phyloP scores from a whole-genome alignment of 768 basidiomycete genomes.

The Mycena crocata region DNA sequence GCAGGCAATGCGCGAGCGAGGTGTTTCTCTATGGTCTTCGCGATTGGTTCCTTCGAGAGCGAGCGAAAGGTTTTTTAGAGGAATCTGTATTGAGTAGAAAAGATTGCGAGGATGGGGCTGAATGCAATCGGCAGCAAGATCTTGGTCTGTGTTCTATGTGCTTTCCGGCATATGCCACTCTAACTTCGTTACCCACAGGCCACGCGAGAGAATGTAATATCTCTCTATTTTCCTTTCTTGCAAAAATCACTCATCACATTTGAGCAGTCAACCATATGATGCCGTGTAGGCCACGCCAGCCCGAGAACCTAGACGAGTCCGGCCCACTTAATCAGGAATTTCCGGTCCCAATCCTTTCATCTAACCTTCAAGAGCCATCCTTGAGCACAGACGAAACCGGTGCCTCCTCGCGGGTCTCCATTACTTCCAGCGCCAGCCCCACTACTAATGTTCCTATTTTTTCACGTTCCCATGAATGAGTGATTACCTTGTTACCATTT shows the following conservation, averaged over 20 bases:
- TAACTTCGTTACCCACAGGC: conserved; percentile 48
- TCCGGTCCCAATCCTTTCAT: conserved; percentile 58
- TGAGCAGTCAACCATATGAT: conserved; percentile 55
- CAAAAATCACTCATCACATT: conserved; percentile 3
- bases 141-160: conserved; percentile 58
- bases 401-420: conserved; percentile 45
- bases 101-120: conserved; percentile 75
- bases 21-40: conserved; percentile 80
- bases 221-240: not conserved
- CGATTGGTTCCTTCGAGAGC: conserved; percentile 88
- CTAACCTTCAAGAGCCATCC: conserved; percentile 28
- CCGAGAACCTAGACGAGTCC: not conserved
- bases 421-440: conserved; percentile 4
- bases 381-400: not conserved
- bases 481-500: not conserved
- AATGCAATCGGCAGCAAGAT: conserved; percentile 73
- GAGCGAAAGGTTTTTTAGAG: conserved; percentile 74
- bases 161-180: conserved; percentile 7
- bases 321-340: conserved; percentile 65
- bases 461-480: not conserved
- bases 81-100: conserved; percentile 65
- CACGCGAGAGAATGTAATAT: conserved; percentile 81
- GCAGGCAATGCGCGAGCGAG: conserved; percentile 80
- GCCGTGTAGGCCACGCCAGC: conserved; percentile 6
- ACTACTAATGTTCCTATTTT: conserved; percentile 4